Evolutionary conservation across 2,329 filamentous ascomycete genomes (phyloP), one percentile per base, ranked within the genome.

Genomic region (Neocatenulostroma microsporum): DNA sequence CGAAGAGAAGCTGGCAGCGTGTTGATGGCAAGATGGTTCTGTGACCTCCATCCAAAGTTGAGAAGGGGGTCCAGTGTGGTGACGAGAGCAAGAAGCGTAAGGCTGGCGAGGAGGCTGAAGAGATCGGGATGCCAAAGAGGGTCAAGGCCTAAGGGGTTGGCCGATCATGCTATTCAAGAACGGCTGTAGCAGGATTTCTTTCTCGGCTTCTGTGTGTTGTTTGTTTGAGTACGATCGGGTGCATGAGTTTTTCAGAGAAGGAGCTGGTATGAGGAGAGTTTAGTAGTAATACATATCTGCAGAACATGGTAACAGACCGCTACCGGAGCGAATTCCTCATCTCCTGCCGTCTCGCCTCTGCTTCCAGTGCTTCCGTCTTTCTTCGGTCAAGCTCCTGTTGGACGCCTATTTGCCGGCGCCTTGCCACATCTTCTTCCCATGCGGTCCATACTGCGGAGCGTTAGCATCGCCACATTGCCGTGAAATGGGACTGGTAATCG

Each of bases 361-460:
- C 53, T 26, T 51, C 55, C 13, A 42, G 44, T 4, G 48, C 49
- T 21, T 46, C 53, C 3, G 45, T 48, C 34, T 46, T 53, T 41
- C 53, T 49, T 20, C 55, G 48, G 21, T 57, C 55, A 21, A 57
- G 37, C 40, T 56, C 43, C 25, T 49, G 43, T 29, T 44, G 44
- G 4, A 53, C 42, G 18, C 49, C 50, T 13, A 44, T 38, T 26
- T 48, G 36, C 19, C 49, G 42, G 27, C 47, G 42, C 40, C 44
- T 46, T 29, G 48, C 49, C 3, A 39, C 46, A 14, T 61, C 55
- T 34, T 57, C 41, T 42, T 62, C 57, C 53, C 53, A 56, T 7
- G 49, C 58, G 5, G 50, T 50, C 58, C 58, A 62, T 29, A 62
- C 58, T 61, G 33, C 23, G 15, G 11, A 26, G 6, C 27, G 19